Evolutionary conservation across 2,329 filamentous ascomycete species (phyloP).

Genomic region (Alternaria conjuncta): DNA sequence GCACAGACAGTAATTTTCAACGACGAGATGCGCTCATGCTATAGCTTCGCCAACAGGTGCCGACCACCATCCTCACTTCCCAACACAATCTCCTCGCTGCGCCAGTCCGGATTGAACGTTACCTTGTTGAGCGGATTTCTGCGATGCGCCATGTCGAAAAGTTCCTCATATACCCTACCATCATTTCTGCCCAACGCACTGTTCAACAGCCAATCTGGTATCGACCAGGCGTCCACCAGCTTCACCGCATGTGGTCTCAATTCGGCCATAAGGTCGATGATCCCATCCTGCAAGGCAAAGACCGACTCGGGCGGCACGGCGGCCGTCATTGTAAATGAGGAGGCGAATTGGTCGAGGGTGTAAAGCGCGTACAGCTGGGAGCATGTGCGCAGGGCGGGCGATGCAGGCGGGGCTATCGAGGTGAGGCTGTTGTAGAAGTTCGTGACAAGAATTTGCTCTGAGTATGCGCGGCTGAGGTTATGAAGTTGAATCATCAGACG

Average conservation of each 20-base stretch:
- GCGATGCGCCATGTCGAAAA: constrained; percentile 59
- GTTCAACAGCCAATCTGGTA: constrained; percentile 61
- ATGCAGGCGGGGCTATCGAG: constrained; percentile 28
- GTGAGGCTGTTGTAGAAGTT: constrained; percentile 54
- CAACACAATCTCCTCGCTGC: constrained; percentile 57
- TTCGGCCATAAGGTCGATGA: constrained; percentile 56
- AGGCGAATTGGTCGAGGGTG: constrained; percentile 55
- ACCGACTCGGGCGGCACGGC: constrained; percentile 53
- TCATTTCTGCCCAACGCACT: constrained; percentile 60
- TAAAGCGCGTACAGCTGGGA: constrained; percentile 58
- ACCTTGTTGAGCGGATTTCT: constrained; percentile 59
- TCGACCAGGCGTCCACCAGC: constrained; percentile 60
- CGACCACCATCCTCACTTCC: constrained; percentile 51
- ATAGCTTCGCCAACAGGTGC: constrained; percentile 36
- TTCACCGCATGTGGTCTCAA: constrained; percentile 60
- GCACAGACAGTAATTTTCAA: neutral
- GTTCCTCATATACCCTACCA: constrained; percentile 61
- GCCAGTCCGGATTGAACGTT: constrained; percentile 59
- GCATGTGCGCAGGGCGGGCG: constrained; percentile 49
- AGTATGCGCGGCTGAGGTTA: constrained; percentile 54
- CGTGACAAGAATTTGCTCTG: constrained; percentile 56
- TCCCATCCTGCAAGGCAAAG: constrained; percentile 48
- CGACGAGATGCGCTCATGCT: neutral
- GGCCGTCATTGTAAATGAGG: constrained; percentile 54
- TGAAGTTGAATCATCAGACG: constrained; percentile 53